phyloP scores from a whole-genome alignment of 129 eudicot genomes.

The Cynara cardunculus region DNA sequence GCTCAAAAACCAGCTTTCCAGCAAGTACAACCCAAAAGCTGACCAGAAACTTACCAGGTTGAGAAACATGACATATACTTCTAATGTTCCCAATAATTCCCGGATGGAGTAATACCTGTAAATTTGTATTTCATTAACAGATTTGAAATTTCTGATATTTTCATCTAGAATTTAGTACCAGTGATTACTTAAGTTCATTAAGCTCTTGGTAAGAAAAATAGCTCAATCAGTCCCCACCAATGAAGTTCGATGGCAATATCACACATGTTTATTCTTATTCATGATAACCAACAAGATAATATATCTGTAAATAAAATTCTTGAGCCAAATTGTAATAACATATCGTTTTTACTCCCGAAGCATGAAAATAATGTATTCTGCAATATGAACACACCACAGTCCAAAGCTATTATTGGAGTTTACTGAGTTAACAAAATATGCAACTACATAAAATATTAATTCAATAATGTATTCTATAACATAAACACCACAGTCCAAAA shows the following conservation, averaged over 20 bases:
- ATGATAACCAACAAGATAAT: background rate
- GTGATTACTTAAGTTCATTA: background rate
- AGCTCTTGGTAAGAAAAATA: background rate
- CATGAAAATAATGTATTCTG: background rate
- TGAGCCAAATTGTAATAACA: background rate
- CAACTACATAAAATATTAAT: background rate
- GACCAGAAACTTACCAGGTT: slow-evolving; percentile 34
- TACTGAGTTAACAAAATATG: background rate
- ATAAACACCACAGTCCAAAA: slow-evolving; percentile 6
- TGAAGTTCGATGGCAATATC: background rate
- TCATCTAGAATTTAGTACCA: background rate
- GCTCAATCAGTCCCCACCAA: background rate
- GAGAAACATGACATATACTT: slow-evolving; percentile 33
- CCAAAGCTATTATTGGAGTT: background rate
- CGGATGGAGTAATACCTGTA: slow-evolving; percentile 32
- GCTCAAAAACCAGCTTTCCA: background rate
- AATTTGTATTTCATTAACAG: background rate
- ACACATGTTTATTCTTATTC: background rate
- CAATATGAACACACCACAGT: background rate
- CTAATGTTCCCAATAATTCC: slow-evolving; percentile 29
- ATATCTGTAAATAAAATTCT: background rate
- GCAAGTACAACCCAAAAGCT: background rate
- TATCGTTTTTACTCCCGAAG: background rate
- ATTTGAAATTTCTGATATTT: background rate
- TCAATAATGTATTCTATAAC: background rate